Evolutionary conservation across 2,329 filamentous ascomycete species (phyloP).

Genomic region (Colletotrichum sp.): DNA sequence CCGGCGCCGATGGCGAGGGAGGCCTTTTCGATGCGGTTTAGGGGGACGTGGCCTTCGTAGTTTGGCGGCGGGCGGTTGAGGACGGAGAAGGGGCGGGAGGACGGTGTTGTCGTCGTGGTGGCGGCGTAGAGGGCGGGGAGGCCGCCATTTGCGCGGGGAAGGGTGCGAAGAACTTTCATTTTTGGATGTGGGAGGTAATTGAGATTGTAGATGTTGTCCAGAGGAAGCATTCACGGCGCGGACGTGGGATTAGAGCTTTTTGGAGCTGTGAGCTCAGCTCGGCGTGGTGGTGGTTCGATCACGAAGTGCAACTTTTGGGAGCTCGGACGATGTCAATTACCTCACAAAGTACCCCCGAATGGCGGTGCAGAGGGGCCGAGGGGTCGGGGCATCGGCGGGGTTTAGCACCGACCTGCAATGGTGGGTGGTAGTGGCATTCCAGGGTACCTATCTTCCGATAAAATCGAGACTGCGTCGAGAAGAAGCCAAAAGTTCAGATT

Average conservation of each 20-base stretch:
- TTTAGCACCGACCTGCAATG: background rate
- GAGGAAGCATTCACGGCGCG: background rate
- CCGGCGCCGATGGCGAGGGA: conserved; percentile 72
- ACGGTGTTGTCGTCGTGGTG: conserved; percentile 12
- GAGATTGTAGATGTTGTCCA: fast-evolving
- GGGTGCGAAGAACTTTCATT: conserved; percentile 13
- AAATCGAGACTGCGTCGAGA: background rate
- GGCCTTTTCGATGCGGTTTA: conserved; percentile 78
- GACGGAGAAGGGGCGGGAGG: conserved; percentile 68
- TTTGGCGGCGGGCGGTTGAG: conserved; percentile 85
- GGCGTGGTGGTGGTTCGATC: conserved; percentile 6
- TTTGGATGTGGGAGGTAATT: background rate
- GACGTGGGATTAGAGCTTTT: background rate
- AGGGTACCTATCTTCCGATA: background rate
- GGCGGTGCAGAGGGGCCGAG: background rate
- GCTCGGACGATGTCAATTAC: conserved; percentile 1
- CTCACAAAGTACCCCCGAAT: background rate
- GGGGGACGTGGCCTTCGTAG: conserved; percentile 90
- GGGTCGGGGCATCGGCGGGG: conserved; percentile 7
- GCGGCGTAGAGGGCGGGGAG: conserved; percentile 17
- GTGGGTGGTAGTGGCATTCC: background rate
- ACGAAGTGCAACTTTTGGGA: background rate
- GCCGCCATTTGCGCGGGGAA: background rate
- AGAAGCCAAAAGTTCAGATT: background rate
- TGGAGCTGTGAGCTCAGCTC: background rate